phyloP scores from a whole-genome alignment of 371 early-diverging fungal genomes.

The Circinella minor region DNA sequence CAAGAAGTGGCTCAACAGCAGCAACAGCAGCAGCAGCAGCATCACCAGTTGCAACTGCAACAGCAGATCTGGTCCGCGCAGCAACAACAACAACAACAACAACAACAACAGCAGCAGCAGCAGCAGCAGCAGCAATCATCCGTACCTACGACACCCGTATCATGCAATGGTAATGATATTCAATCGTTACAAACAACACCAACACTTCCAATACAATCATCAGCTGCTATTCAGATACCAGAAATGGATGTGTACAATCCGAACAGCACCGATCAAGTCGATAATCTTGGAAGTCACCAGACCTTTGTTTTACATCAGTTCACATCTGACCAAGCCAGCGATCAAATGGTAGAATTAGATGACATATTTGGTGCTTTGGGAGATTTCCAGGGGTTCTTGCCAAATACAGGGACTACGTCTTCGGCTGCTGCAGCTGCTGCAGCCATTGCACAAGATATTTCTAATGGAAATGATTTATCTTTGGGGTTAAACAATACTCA shows the following conservation, averaged over 20 bases:
- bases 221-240: constrained; percentile 13
- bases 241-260: constrained; percentile 13
- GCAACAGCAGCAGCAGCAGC: constrained; percentile 18
- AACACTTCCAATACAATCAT: constrained; percentile 9
- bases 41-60: constrained; percentile 22
- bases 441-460: constrained; percentile 19
- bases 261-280: constrained; percentile 8
- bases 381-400: constrained; percentile 16
- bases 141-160: neutral
- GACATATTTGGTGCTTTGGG: constrained; percentile 47
- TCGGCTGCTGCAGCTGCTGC: constrained; percentile 9
- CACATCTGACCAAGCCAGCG: constrained; percentile 52
- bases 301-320: constrained; percentile 46
- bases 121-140: neutral
- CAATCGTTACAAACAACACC: constrained; percentile 8
- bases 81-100: neutral
- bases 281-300: constrained; percentile 15
- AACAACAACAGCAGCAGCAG: neutral
- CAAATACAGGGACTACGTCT: neutral
- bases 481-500: constrained; percentile 6
- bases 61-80: neutral
- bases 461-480: constrained; percentile 11
- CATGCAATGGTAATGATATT: neutral
- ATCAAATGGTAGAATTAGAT: constrained; percentile 48
- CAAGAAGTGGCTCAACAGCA: constrained; percentile 14